A percentile compares a stretch with the other conserved stretches of the same genome.
Conservation (phyloP, 495 filamentous ascomycete species). For the Xylaria sp. region DNA sequence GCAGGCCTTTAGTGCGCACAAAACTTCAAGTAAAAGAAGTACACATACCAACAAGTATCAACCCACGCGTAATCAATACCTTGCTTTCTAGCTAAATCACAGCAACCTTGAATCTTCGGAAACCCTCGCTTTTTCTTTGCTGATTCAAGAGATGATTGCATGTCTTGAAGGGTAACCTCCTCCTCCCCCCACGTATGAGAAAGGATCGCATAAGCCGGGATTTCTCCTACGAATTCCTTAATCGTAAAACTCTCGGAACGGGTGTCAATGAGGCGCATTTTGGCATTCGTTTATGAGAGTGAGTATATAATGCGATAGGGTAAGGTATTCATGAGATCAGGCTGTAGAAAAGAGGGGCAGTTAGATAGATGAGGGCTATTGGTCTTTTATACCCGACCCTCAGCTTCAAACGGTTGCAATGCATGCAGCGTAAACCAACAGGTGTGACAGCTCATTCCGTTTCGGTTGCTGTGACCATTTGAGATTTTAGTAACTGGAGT, state of each 20-base stretch:
- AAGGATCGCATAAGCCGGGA: slow-evolving; percentile 22
- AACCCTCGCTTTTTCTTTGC: background rate
- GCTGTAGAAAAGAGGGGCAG: background rate
- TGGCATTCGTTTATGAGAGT: background rate
- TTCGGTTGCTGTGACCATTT: too few relatives aligned
- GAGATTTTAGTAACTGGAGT: too few relatives aligned
- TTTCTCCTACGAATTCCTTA: background rate
- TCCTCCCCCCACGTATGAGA: slow-evolving; percentile 29
- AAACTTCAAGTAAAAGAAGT: background rate
- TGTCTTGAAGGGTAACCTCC: slow-evolving; percentile 25
- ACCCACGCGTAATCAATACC: background rate
- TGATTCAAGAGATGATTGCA: background rate
- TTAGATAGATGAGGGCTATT: background rate
- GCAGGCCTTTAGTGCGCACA: background rate
- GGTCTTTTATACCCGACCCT: background rate
- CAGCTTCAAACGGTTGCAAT: background rate
- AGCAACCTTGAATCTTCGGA: background rate
- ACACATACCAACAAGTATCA: background rate
- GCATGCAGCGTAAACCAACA: background rate
- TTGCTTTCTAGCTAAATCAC: background rate
- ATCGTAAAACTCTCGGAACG: background rate
- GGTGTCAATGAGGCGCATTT: background rate
- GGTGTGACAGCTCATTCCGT: too few relatives aligned
- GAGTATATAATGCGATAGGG: background rate
- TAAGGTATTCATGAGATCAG: background rate